A percentile compares a stretch with the other conserved stretches of the same genome.
phyloP scores from a whole-genome alignment of 2,329 filamentous ascomycete species.

The Sporothrix luriei region DNA sequence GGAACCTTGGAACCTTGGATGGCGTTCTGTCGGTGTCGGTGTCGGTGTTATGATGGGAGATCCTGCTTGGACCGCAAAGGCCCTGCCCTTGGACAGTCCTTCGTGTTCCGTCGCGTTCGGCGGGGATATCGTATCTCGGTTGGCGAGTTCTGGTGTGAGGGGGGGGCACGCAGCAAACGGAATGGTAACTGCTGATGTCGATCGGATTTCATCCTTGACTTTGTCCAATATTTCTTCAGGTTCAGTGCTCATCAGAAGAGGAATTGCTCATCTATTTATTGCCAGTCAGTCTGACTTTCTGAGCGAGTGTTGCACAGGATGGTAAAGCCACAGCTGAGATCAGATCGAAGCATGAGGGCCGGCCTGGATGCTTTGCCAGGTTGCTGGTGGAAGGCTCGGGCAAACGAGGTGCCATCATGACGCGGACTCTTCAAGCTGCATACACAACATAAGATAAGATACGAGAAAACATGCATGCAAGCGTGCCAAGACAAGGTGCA shows the following conservation, averaged over 20 bases:
- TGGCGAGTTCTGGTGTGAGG: background rate
- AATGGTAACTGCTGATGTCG: no score
- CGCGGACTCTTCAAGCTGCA: background rate
- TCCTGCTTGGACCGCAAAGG: background rate
- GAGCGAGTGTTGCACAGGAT: background rate
- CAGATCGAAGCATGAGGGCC: background rate
- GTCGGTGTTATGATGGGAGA: background rate
- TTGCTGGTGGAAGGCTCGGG: conserved; percentile 1
- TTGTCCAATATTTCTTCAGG: no score
- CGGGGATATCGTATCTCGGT: background rate
- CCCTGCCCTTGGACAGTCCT: background rate
- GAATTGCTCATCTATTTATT: background rate
- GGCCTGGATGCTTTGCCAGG: background rate
- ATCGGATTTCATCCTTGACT: background rate
- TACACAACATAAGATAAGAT: background rate
- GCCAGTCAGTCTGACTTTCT: no score
- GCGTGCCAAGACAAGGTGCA: background rate
- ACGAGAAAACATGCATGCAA: conserved; percentile 11
- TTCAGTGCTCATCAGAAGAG: background rate
- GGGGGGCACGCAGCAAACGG: background rate
- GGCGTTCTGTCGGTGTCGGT: conserved; percentile 5
- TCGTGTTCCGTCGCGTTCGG: conserved; percentile 3
- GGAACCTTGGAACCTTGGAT: background rate
- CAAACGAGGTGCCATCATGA: conserved; percentile 8
- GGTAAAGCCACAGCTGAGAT: background rate